phyloP scores from a whole-genome alignment of 1,284 basidiomycete genomes.

The Pisolithus thermaeus region DNA sequence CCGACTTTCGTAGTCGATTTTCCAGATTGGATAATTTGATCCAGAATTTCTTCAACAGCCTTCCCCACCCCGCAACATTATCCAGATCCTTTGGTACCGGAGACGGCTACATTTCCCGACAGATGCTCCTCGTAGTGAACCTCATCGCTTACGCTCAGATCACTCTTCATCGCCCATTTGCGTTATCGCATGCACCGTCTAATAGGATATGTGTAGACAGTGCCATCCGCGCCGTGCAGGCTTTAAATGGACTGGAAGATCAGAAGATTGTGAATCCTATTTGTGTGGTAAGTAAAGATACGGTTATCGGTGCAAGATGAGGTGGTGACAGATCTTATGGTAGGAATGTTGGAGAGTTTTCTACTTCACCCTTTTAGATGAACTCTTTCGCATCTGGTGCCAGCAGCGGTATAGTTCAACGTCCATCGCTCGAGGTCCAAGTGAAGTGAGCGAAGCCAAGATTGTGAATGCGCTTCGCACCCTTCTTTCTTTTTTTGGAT shows the following conservation, averaged over 20 bases:
- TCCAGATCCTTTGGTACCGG: slow-evolving; percentile 14
- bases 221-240: slow-evolving; percentile 10
- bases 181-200: slow-evolving; percentile 22
- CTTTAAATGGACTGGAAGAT: slow-evolving; percentile 12
- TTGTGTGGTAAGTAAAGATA: slow-evolving; percentile 13
- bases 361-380: slow-evolving; percentile 18
- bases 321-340: background rate
- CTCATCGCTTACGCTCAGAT: slow-evolving; percentile 30
- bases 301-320: background rate
- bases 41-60: slow-evolving; percentile 25
- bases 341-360: slow-evolving; percentile 21
- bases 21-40: slow-evolving; percentile 30
- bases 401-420: background rate
- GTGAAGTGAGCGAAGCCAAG: background rate
- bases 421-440: background rate
- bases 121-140: slow-evolving; percentile 16
- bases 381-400: slow-evolving; percentile 13
- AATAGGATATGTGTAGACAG: slow-evolving; percentile 26
- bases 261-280: slow-evolving; percentile 9
- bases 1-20: slow-evolving; percentile 24
- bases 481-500: background rate
- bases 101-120: slow-evolving; percentile 16
- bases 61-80: slow-evolving; percentile 12
- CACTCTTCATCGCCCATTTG: slow-evolving; percentile 31
- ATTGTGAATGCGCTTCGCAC: background rate